These are phyloP conservation scores for Dactylonectria estremocensis DNA, from an alignment of 2,329 filamentous ascomycete genomes.

Conservation along the genomic window DNA sequence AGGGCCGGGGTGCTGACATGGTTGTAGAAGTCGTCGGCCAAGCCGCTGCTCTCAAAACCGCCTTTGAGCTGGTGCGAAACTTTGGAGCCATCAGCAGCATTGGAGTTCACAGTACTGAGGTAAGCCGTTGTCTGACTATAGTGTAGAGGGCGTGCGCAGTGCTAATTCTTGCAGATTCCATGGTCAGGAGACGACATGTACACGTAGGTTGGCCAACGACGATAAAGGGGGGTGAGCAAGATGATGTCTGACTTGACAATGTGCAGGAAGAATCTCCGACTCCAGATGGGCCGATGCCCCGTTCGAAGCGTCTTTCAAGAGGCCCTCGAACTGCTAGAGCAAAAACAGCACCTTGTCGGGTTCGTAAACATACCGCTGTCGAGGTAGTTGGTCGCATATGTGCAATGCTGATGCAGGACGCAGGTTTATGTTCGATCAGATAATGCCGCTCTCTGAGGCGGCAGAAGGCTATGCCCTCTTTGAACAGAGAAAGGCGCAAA, in stretches of 20 bases:
- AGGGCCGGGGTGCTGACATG: slow-evolving; percentile 87
- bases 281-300: slow-evolving; percentile 85
- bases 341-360: slow-evolving; percentile 77
- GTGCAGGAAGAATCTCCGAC: slow-evolving; percentile 76
- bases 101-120: slow-evolving; percentile 82
- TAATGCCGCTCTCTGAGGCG: slow-evolving; percentile 79
- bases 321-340: slow-evolving; percentile 75
- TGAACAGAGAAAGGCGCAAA: slow-evolving; percentile 80
- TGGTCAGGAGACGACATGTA: slow-evolving; percentile 77
- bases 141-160: not conserved
- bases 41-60: slow-evolving; percentile 77
- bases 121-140: slow-evolving; percentile 52
- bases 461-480: slow-evolving; percentile 80
- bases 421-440: slow-evolving; percentile 84
- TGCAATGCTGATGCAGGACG: slow-evolving; percentile 24
- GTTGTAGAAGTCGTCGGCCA: slow-evolving; percentile 85
- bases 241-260: slow-evolving; percentile 36
- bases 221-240: slow-evolving; percentile 28
- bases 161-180: slow-evolving; percentile 67
- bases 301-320: slow-evolving; percentile 79
- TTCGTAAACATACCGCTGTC: slow-evolving; percentile 56
- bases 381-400: not conserved
- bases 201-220: slow-evolving; percentile 55
- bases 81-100: slow-evolving; percentile 83
- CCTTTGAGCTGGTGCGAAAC: slow-evolving; percentile 79